Evolutionary conservation across 306 rosid genomes (phyloP).

Genomic region (Gastrolobium bilobum): DNA sequence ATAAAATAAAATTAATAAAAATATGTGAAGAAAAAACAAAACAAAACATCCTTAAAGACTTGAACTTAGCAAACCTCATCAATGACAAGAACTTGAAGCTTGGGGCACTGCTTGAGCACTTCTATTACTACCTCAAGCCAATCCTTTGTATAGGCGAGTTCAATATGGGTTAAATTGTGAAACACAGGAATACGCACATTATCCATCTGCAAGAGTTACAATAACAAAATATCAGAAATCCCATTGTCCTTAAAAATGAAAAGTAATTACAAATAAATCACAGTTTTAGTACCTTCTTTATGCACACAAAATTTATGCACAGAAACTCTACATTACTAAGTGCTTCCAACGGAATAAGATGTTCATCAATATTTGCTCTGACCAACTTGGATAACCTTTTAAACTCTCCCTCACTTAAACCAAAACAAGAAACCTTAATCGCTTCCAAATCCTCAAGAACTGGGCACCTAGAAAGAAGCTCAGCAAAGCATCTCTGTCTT

Average conservation of each 20-base stretch:
- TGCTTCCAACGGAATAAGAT: not conserved
- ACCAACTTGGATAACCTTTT: conserved; percentile 1
- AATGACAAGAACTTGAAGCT: not conserved
- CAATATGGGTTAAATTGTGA: too few species aligned
- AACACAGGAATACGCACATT: too few species aligned
- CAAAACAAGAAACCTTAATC: fast-evolving
- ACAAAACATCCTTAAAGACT: not conserved
- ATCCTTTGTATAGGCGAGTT: not conserved
- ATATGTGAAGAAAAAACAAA: not conserved
- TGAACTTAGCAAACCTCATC: not conserved
- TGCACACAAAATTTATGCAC: not conserved
- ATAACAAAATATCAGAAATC: too few species aligned
- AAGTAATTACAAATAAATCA: too few species aligned
- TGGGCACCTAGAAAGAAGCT: not conserved
- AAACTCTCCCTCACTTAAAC: too few species aligned
- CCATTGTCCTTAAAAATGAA: too few species aligned
- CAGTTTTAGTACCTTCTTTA: not conserved
- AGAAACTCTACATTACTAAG: not conserved
- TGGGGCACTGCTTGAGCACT: not conserved
- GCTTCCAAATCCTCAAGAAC: not conserved
- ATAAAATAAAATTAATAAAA: not conserved
- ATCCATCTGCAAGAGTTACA: too few species aligned
- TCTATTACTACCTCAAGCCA: not conserved
- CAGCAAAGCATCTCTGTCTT: fast-evolving
- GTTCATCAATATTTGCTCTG: not conserved